phyloP scores from a whole-genome alignment of 805 yeast species.

The Teunomyces stri region DNA sequence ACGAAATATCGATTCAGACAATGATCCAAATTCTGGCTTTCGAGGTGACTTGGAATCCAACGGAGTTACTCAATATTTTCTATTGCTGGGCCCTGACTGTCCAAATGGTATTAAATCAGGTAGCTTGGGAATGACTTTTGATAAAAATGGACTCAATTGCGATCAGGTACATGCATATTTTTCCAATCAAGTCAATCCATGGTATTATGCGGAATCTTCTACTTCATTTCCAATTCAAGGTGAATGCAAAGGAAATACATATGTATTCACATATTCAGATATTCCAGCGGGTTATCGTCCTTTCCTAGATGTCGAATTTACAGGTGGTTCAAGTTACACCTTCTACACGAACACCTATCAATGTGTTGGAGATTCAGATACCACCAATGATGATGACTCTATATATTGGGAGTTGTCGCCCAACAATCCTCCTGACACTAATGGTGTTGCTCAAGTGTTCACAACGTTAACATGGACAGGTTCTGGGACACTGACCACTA shows the following conservation, averaged over 20 bases:
- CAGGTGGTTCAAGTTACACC: constrained; percentile 1
- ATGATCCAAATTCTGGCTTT: constrained; percentile 5
- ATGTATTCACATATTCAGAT: constrained; percentile 11
- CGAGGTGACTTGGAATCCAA: too few relatives aligned
- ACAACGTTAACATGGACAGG: constrained; percentile 6
- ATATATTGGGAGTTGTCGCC: constrained; percentile 1
- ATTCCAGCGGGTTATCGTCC: constrained; percentile 28
- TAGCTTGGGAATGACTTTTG: not conserved
- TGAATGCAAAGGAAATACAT: not conserved
- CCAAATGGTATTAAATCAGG: not conserved
- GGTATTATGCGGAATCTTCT: constrained; percentile 14
- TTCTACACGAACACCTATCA: not conserved
- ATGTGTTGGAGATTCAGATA: not conserved
- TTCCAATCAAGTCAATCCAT: constrained; percentile 15
- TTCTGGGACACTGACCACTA: constrained; percentile 16
- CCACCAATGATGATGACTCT: not conserved
- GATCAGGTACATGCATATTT: not conserved
- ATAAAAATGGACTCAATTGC: not conserved
- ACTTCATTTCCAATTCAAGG: constrained; percentile 2
- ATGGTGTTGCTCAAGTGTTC: not conserved
- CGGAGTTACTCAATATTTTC: constrained; percentile 4
- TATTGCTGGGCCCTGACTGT: not conserved
- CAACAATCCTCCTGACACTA: not conserved
- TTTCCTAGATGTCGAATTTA: constrained; percentile 7
- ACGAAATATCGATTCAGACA: too few relatives aligned